phyloP scores from a whole-genome alignment of 2,329 filamentous ascomycete species.

The Cercospora berteroae region DNA sequence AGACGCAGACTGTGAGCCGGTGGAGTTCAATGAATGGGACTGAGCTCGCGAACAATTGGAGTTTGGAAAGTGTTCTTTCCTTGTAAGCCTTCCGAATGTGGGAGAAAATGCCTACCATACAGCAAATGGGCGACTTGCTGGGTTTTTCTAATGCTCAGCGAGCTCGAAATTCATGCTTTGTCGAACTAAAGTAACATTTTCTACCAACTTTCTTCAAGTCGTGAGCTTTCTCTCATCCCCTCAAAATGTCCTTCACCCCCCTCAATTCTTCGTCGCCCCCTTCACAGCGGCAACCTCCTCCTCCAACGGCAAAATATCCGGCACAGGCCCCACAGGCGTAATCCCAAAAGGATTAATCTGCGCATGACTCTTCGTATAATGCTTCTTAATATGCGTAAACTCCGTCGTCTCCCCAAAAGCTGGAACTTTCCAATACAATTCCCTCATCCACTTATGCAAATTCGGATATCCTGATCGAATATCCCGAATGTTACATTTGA shows the following conservation, averaged over 20 bases:
- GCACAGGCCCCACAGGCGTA: constrained; percentile 79
- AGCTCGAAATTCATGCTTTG: not conserved
- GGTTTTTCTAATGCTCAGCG: not conserved
- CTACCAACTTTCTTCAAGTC: not conserved
- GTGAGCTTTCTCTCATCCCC: not conserved
- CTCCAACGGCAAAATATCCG: constrained; percentile 73
- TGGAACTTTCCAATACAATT: constrained; percentile 70
- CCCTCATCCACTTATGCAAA: constrained; percentile 56
- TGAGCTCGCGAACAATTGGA: not conserved
- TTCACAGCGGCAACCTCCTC: constrained; percentile 67
- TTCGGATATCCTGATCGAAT: constrained; percentile 80
- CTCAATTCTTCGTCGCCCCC: constrained; percentile 19
- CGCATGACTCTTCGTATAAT: constrained; percentile 65
- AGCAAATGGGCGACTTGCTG: not conserved
- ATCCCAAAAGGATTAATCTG: constrained; percentile 68
- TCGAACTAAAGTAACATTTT: not conserved
- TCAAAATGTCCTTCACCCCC: not conserved
- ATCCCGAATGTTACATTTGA: constrained; percentile 79
- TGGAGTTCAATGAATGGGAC: not conserved
- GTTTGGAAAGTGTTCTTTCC: not conserved
- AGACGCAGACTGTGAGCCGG: not conserved
- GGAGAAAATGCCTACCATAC: not conserved
- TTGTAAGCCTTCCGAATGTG: not conserved
- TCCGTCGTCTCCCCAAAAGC: constrained; percentile 82
- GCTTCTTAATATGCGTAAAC: constrained; percentile 91